These are phyloP conservation scores for Starmerella scarabaei DNA, from an alignment of 805 yeast genomes.

Conservation along the genomic window DNA sequence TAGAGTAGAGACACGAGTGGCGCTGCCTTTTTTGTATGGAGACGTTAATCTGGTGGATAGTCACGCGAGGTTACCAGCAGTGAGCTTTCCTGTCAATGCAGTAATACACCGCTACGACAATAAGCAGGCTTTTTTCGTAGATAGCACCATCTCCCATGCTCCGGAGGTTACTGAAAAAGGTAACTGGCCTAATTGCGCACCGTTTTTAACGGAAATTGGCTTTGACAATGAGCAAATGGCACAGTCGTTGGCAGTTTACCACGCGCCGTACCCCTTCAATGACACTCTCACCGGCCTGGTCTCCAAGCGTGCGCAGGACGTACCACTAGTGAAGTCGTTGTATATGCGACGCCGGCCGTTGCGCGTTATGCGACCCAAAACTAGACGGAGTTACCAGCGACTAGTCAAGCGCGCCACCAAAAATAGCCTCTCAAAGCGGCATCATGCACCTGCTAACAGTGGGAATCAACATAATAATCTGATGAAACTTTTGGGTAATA, in stretches of 20 bases:
- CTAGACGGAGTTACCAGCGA: conserved; percentile 78
- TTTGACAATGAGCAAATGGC: conserved; percentile 34
- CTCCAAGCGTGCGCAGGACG: conserved; percentile 50
- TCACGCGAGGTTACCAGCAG: conserved; percentile 46
- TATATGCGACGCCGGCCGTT: conserved; percentile 40
- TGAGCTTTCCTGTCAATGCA: conserved; percentile 50
- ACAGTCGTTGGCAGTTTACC: conserved; percentile 44
- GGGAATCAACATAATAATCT: conserved; percentile 40
- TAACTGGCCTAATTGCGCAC: background rate
- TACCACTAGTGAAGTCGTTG: conserved; percentile 72
- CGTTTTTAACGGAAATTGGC: conserved; percentile 32
- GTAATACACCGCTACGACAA: conserved; percentile 6
- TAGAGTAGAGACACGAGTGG: conserved; percentile 72
- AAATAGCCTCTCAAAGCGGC: conserved; percentile 39
- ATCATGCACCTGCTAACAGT: conserved; percentile 26
- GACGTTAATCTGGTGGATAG: conserved; percentile 38
- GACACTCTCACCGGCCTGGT: background rate
- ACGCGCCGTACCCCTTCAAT: conserved; percentile 81
- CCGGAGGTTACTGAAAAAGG: background rate
- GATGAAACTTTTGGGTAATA: conserved; percentile 51
- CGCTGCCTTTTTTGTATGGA: conserved; percentile 76
- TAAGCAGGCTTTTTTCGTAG: conserved; percentile 14
- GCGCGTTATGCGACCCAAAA: conserved; percentile 53
- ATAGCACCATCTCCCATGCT: conserved; percentile 15
- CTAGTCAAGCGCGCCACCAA: conserved; percentile 63